Conservation (phyloP, 768 basidiomycete genomes). For the Mycena leptocephala region DNA sequence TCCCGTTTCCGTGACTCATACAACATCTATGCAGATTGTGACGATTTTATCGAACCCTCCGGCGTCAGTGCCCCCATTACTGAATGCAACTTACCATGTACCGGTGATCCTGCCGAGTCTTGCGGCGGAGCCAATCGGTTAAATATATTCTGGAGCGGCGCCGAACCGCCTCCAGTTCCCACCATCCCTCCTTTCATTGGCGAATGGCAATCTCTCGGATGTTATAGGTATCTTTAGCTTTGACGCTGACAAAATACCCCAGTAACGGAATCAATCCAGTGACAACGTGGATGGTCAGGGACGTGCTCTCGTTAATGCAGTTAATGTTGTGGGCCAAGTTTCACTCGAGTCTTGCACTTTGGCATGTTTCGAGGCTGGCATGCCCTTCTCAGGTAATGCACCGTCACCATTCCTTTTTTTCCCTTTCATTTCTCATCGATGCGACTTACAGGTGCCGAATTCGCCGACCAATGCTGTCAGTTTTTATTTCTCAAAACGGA, state of each 20-base stretch:
- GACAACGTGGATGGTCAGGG: slow-evolving; percentile 61
- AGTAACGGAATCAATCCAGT: slow-evolving; percentile 43
- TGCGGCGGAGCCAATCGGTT: slow-evolving; percentile 77
- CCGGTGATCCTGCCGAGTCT: slow-evolving; percentile 68
- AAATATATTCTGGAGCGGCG: slow-evolving; percentile 78
- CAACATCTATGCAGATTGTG: slow-evolving; percentile 73
- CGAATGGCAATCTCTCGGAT: slow-evolving; percentile 81
- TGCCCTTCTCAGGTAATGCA: slow-evolving; percentile 32
- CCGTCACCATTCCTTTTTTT: slow-evolving; percentile 36
- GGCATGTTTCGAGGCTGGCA: slow-evolving; percentile 72
- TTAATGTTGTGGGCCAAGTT: slow-evolving; percentile 55
- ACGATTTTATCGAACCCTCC: slow-evolving; percentile 65
- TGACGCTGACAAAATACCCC: slow-evolving; percentile 50
- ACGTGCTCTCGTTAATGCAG: slow-evolving; percentile 55
- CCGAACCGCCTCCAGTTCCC: slow-evolving; percentile 70
- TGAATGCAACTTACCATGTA: slow-evolving; percentile 76
- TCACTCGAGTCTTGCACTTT: slow-evolving; percentile 73
- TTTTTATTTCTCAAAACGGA: neutral
- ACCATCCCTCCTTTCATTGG: slow-evolving; percentile 69
- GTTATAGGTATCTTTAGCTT: slow-evolving; percentile 69
- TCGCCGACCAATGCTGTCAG: slow-evolving; percentile 69
- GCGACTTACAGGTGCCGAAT: slow-evolving; percentile 57
- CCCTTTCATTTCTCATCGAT: slow-evolving; percentile 53
- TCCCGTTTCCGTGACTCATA: neutral
- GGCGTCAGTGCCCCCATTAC: slow-evolving; percentile 61